These are phyloP conservation scores for Colletotrichum agaves DNA, from an alignment of 2,329 filamentous ascomycete genomes.

Conservation along the genomic window DNA sequence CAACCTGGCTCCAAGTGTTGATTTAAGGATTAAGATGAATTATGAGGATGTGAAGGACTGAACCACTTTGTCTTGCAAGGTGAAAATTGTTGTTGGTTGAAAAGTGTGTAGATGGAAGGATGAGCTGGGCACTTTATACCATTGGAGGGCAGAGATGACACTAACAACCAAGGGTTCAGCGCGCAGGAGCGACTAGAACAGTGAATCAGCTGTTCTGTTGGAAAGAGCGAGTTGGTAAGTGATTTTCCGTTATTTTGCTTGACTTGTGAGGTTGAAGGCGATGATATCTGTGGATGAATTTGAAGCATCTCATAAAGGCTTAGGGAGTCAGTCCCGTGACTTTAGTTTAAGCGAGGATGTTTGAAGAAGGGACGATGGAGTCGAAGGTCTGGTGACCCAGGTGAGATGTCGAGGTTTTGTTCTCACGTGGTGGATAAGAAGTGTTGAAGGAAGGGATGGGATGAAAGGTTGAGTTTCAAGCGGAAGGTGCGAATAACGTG, in stretches of 20 bases:
- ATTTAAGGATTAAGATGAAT: background rate
- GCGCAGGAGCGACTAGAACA: background rate
- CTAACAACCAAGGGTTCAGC: background rate
- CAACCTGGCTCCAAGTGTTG: background rate
- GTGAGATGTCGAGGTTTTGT: background rate
- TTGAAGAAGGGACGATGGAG: background rate
- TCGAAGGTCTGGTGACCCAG: background rate
- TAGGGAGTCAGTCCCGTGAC: background rate
- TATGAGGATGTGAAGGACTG: no score
- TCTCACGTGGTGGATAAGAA: background rate
- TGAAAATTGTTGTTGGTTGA: no score
- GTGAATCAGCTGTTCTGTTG: slow-evolving; percentile 2
- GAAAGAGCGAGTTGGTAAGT: background rate
- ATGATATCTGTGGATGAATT: no score
- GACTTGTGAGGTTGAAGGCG: background rate
- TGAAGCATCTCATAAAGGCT: no score
- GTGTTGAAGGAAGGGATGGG: no score
- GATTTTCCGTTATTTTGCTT: background rate
- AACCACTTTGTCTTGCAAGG: no score
- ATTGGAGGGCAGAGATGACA: background rate
- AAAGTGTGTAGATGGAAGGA: background rate
- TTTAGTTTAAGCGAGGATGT: background rate
- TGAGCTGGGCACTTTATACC: no score
- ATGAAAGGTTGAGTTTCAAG: no score
- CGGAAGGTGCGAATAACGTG: no score